Evolutionary conservation across 352 stramenopile species (phyloP), one percentile per base, ranked within the genome.

Genomic region (Peronospora farinosa): DNA sequence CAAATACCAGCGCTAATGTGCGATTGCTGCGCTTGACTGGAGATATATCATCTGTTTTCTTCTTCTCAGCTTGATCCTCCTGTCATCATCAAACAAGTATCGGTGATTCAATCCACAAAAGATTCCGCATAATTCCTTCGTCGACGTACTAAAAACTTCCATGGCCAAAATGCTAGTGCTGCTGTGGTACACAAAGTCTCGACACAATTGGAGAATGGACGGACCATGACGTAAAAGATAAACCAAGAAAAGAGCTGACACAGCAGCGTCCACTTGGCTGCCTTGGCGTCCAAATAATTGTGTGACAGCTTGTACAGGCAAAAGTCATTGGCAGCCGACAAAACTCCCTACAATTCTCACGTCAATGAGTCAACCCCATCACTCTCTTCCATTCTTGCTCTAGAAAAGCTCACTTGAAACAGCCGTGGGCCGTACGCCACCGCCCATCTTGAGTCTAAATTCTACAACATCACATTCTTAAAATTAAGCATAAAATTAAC

Each of bases 161-260:
- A 91, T 9, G 82, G 84, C 84, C 84, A 95, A 36, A 84, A 79
- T 0, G 74, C 54, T 15, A 95, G 45, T 33, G 80, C 82, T 0
- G 72, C 69, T 0, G 78, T 86, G 0, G 82, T 95, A 49, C 77
- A 89, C 40, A 92, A 38, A 3, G 80, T 85, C 60, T 95, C 84
- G 17, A 92, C 69, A 37, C 76, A 88, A 49, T 93, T 95, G 16
- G 84, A 95, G 49, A 84, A 95, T 27, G 84, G 84, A 9, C 84
- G 77, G 31, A 93, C 81, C 66, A 89, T 84, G 11, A 76, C 74
- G 63, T 89, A 95, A 48, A 90, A 92, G 36, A 72, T 75, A 41
- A 95, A 95, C 82, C 82, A 95, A 31, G 78, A 92, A 23, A 78
- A 75, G 13, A 93, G 33, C 8, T 85, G 74, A 49, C 78, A 91